Base-by-base conservation (phyloP, 331 rosid species). In the Acacia concinna region DNA sequence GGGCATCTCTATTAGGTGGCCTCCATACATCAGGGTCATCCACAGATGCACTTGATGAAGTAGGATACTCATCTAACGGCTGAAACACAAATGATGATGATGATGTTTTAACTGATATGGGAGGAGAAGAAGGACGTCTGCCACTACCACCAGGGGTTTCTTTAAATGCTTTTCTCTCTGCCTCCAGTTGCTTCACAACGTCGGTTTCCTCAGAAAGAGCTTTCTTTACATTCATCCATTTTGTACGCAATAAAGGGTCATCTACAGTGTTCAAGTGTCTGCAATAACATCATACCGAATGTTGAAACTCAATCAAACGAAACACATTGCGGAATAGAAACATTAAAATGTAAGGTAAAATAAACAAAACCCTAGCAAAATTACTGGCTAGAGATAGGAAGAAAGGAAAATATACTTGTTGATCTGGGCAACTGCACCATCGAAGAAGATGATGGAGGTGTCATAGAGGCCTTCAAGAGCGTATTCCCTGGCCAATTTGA, bases 11-110 rank as follows among this genome's bases (percentile, higher is more conserved):
- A 79, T 93, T 96, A 65, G 99, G 99, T 31, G 99, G 98, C 82
- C 98, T 90, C 99, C 98, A 96, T 51, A 96, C 98, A 80, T 96
- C 98, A 30, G 99, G 98, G 88, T 96, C 99, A 68, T 93, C 99
- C 60, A 93, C 75, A 0, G 93, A 73, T 10, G 81, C 85, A 78
- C 90, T 89, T 1, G 99, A 96, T 35, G 98, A 93, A 79, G 97
- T 90, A 5, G 98, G 99, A 66, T 93, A 93, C 84, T 96, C 99
- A 79, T 96, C 98, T 65, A 93, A 87, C n/a, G 98, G 98, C 77
- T 93, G 97, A 85, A 96, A 96, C 74, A 93, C 90, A 73, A 91
- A 96, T 0, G 56, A 46, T 12, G 52, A 46, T 17, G 56, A 49
- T 18, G 94, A 88, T 0, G 99, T 91, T 79, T 96, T 96, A 8